Conservation (phyloP, 2,329 filamentous ascomycete species). For the Phialophora chinensis region DNA sequence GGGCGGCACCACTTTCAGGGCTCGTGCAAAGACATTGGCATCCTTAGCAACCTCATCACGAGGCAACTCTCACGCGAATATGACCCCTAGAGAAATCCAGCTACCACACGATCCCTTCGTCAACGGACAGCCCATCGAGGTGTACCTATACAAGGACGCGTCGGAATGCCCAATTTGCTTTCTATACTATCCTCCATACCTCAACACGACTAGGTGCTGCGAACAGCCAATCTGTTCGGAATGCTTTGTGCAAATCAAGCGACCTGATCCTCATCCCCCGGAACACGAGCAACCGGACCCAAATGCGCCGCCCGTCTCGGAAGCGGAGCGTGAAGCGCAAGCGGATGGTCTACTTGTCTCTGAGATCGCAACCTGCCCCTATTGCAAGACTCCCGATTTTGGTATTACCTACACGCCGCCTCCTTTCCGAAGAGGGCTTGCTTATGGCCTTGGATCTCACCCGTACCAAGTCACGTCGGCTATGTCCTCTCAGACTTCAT, state of each 20-base stretch:
- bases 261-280: conserved; percentile 86
- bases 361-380: conserved; percentile 89
- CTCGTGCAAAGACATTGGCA: conserved; percentile 86
- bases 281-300: conserved; percentile 68
- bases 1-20: conserved; percentile 70
- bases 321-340: conserved; percentile 48
- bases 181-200: conserved; percentile 89
- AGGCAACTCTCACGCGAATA: conserved; percentile 73
- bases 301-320: conserved; percentile 45
- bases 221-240: conserved; percentile 97
- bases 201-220: conserved; percentile 94
- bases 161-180: conserved; percentile 96
- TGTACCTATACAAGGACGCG: conserved; percentile 89
- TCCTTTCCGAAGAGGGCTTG: conserved; percentile 81
- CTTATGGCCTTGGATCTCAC: conserved; percentile 64
- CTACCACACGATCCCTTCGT: conserved; percentile 84
- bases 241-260: conserved; percentile 98
- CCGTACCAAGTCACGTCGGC: conserved; percentile 66
- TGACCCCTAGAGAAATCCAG: conserved; percentile 76
- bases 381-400: conserved; percentile 93
- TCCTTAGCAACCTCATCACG: conserved; percentile 78
- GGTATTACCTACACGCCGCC: conserved; percentile 94
- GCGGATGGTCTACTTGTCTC: conserved; percentile 74
- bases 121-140: conserved; percentile 92
- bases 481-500: conserved; percentile 84